Conservation (phyloP, 1,139 yeast genomes). For the Kodamaea alishanica region DNA sequence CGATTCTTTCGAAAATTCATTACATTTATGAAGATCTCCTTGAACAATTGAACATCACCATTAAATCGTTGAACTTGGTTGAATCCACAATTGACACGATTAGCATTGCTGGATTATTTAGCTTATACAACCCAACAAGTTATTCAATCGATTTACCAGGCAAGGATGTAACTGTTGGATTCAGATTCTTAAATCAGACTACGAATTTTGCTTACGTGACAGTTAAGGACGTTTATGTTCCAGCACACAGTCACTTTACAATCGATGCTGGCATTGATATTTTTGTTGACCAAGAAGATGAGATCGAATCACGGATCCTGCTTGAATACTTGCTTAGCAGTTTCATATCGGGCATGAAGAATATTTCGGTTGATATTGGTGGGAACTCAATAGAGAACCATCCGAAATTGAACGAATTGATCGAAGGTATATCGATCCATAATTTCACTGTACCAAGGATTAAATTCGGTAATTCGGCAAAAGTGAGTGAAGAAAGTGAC, state of each 20-base stretch:
- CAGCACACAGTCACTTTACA: slow-evolving; percentile 14
- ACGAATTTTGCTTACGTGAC: slow-evolving; percentile 15
- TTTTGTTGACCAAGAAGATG: slow-evolving; percentile 9
- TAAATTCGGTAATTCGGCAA: slow-evolving; percentile 9
- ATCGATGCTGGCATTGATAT: slow-evolving; percentile 15
- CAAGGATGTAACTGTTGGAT: slow-evolving; percentile 17
- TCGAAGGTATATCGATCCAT: slow-evolving; percentile 14
- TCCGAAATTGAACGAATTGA: slow-evolving; percentile 15
- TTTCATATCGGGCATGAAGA: slow-evolving; percentile 21
- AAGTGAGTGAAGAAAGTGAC: slow-evolving; percentile 1
- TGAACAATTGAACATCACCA: slow-evolving; percentile 18
- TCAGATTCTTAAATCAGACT: slow-evolving; percentile 16
- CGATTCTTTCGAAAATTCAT: neutral
- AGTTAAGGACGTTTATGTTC: slow-evolving; percentile 16
- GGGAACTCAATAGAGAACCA: slow-evolving; percentile 14
- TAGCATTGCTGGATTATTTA: slow-evolving; percentile 29
- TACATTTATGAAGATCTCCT: slow-evolving; percentile 12
- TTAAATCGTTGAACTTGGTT: slow-evolving; percentile 23
- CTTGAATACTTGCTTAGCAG: slow-evolving; percentile 21
- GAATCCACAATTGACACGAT: slow-evolving; percentile 20
- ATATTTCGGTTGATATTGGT: slow-evolving; percentile 10
- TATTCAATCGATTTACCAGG: slow-evolving; percentile 21
- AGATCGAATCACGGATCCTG: slow-evolving; percentile 8
- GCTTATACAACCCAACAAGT: slow-evolving; percentile 35
- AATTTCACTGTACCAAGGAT: slow-evolving; percentile 17